Conservation (phyloP, 352 stramenopile genomes). For the Phytopythium vexans region DNA sequence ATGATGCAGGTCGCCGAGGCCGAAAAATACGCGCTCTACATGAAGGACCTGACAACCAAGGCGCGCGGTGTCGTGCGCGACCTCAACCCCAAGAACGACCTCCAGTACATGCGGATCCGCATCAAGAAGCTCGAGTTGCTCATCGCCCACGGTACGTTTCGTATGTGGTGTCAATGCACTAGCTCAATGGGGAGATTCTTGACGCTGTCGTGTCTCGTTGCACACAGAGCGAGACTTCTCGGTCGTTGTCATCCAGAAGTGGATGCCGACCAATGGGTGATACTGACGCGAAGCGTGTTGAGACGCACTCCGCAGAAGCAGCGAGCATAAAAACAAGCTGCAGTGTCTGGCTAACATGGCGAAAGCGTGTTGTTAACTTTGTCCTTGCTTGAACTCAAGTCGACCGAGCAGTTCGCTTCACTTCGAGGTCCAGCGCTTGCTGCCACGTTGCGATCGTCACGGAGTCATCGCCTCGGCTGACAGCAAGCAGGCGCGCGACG, state of each 20-base stretch:
- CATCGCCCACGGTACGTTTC: conserved; percentile 81
- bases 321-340: not conserved
- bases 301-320: not conserved
- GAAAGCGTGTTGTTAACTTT: conserved; percentile 1
- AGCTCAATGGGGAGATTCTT: not conserved
- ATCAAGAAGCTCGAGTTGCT: conserved; percentile 92
- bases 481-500: conserved; percentile 59
- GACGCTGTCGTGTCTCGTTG: not conserved
- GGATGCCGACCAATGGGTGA: conserved; percentile 55
- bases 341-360: not conserved
- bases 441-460: conserved; percentile 53
- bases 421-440: conserved; percentile 56
- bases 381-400: not conserved
- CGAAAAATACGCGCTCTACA: conserved; percentile 90
- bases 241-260: conserved; percentile 94
- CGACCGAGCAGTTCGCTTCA: conserved; percentile 25
- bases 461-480: conserved; percentile 55
- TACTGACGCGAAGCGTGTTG: too few relatives aligned
- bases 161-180: not conserved
- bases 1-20: conserved; percentile 89
- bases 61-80: conserved; percentile 91
- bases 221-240: conserved; percentile 89
- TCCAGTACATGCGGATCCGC: conserved; percentile 92
- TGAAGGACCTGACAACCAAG: conserved; percentile 89
- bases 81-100: conserved; percentile 94